Evolutionary conservation across 2,329 filamentous ascomycete species (phyloP), one percentile per base, ranked within the genome.

Genomic region (Botryotinia narcissicola): DNA sequence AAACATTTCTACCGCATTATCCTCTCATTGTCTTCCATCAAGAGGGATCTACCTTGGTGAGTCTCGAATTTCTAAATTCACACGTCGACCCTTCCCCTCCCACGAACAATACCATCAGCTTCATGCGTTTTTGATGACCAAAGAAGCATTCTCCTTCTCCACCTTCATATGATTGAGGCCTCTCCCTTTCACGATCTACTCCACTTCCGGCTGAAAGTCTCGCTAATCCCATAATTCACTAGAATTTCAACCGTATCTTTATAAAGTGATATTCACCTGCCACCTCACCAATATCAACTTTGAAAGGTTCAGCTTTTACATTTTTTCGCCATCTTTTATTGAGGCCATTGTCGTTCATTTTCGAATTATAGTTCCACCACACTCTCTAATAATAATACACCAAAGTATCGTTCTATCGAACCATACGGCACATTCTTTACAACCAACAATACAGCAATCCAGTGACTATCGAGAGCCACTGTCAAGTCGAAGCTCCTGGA

Each of bases 401-500:
- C 9, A 63, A 61, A 76, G 74, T 76, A 76, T 75, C 75, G 73
- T 77, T 79, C 74, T 54, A 73, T 74, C 61, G 73, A 77, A 77
- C 76, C 40, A 42, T 72, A 74, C 76, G 64, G 64, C 73, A 78
- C 79, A 78, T 78, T 80, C 79, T 79, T 81, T 79, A 63, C 59
- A 72, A 75, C 72, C 71, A 73, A 74, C 75, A 73, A 78, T 62
- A 62, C 67, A 74, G 73, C 67, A 76, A 74, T 74, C 70, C 77
- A 79, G 77, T 78, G 75, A 74, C 75, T 71, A 74, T 74, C 74
- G 73, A 78, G 74, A 72, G 61, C 54, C 75, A 78, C 77, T 78
- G 73, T 77, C 78, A 66, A 76, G 79, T 81, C 78, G 78, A 80
- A 81, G 80, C 80, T 81, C 80, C 80, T 78, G 80, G 80, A 76